Percentiles rank a stretch among this genome's conserved stretches.
These are phyloP conservation scores for Parathielavia appendiculata DNA, from an alignment of 495 filamentous ascomycete genomes.

Conservation along the genomic window DNA sequence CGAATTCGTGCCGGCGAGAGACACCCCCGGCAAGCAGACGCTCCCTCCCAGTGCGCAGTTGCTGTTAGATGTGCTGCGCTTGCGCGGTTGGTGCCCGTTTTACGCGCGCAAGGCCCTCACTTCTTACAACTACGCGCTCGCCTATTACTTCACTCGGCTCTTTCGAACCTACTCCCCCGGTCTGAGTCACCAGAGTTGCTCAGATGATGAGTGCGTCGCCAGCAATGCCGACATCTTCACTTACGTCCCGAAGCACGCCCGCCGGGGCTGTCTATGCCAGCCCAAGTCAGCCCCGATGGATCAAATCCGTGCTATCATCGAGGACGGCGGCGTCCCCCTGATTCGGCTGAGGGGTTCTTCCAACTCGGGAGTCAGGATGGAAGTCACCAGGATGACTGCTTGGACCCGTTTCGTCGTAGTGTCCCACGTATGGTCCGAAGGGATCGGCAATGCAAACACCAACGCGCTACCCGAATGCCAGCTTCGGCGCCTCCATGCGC, in stretches of 20 bases:
- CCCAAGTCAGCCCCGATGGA: constrained; percentile 16
- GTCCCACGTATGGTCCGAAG: constrained; percentile 25
- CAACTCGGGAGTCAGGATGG: constrained; percentile 11
- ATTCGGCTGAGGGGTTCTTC: constrained; percentile 11
- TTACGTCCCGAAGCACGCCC: constrained; percentile 22
- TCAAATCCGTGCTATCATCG: constrained; percentile 21
- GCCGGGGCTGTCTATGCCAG: constrained; percentile 21
- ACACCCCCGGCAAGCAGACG: constrained; percentile 7
- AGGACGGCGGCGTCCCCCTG: constrained; percentile 22
- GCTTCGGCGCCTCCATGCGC: constrained; percentile 17
- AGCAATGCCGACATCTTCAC: constrained; percentile 21
- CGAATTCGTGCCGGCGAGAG: constrained; percentile 14
- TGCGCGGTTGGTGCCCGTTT: constrained; percentile 26
- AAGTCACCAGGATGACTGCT: constrained; percentile 17
- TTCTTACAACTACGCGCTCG: constrained; percentile 20
- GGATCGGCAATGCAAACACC: constrained; percentile 16
- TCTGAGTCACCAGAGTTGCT: constrained; percentile 16
- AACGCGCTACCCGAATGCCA: constrained; percentile 26
- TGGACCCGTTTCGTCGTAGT: constrained; percentile 19
- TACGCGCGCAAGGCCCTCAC: constrained; percentile 19
- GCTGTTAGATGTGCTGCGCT: constrained; percentile 21
- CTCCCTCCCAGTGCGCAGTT: constrained; percentile 20
- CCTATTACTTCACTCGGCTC: constrained; percentile 25
- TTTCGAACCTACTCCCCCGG: constrained; percentile 12
- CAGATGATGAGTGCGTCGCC: constrained; percentile 22